Evolutionary conservation across 2,329 filamentous ascomycete species (phyloP).

Genomic region (Phialophora expanda): DNA sequence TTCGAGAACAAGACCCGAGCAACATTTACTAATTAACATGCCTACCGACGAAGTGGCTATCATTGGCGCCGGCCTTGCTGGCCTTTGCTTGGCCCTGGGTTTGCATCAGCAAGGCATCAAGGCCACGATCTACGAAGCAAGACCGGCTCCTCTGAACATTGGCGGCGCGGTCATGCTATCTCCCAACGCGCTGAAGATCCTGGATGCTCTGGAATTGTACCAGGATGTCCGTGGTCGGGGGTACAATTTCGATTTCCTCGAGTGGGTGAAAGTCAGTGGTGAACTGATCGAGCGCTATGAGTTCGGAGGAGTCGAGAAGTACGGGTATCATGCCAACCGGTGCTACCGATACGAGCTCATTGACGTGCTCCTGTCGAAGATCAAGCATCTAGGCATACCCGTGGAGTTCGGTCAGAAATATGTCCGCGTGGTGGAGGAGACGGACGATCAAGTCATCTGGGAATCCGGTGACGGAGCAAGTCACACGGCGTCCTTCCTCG

Average conservation of each 20-base stretch:
- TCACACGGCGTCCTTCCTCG: conserved; percentile 51
- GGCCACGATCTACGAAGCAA: conserved; percentile 59
- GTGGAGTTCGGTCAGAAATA: conserved; percentile 59
- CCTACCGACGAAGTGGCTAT: conserved; percentile 48
- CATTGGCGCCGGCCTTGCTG: conserved; percentile 57
- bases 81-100: conserved; percentile 61
- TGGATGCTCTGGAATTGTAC: conserved; percentile 59
- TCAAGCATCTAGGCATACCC: conserved; percentile 49
- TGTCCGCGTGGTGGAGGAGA: conserved; percentile 47
- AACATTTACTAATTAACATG: not conserved
- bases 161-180: conserved; percentile 65
- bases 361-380: conserved; percentile 52
- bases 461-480: conserved; percentile 55
- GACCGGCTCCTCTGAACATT: conserved; percentile 52
- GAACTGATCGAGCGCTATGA: conserved; percentile 42
- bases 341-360: conserved; percentile 62
- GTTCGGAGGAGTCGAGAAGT: conserved; percentile 45
- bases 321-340: conserved; percentile 60
- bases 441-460: conserved; percentile 51
- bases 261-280: conserved; percentile 52
- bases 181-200: conserved; percentile 62
- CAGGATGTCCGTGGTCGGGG: conserved; percentile 52
- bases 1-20: not conserved
- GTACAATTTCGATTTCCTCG: conserved; percentile 59
- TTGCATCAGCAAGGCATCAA: conserved; percentile 59